These are phyloP conservation scores for Hippophae gyantsensis DNA, from an alignment of 306 rosid species.

Conservation along the genomic window DNA sequence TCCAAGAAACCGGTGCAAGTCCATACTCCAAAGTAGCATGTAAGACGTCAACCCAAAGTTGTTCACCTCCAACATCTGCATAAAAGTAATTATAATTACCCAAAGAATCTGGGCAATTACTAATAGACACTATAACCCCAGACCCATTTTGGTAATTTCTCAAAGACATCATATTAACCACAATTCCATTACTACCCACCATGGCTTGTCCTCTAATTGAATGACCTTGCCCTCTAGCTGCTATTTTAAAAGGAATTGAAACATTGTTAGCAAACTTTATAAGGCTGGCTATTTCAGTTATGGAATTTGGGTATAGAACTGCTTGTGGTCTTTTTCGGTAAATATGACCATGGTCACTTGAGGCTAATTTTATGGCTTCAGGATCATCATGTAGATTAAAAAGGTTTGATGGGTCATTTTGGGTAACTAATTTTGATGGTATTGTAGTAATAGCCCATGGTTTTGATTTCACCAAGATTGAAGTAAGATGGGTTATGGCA, in stretches of 20 bases:
- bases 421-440: conserved; percentile 14
- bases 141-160: conserved; percentile 12
- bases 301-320: conserved; percentile 52
- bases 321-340: conserved; percentile 35
- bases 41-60: conserved; percentile 54
- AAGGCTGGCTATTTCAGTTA: conserved; percentile 31
- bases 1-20: conserved; percentile 59
- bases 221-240: conserved; percentile 64
- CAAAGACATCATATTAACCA: conserved; percentile 44
- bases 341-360: conserved; percentile 58
- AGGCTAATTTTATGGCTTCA: conserved; percentile 36
- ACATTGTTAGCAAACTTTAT: conserved; percentile 32
- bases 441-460: conserved; percentile 10
- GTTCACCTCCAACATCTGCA: conserved; percentile 66
- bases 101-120: conserved; percentile 17
- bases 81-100: conserved; percentile 10
- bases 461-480: conserved; percentile 35
- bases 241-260: conserved; percentile 34
- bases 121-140: conserved; percentile 21
- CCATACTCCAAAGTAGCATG: conserved; percentile 42
- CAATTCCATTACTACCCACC: conserved; percentile 59
- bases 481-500: conserved; percentile 29
- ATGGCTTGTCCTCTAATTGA: conserved; percentile 62
- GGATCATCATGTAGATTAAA: conserved; percentile 37
- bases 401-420: conserved; percentile 3